A percentile compares a stretch with the other conserved stretches of the same genome.
These are phyloP conservation scores for Paxillus involutus DNA, from an alignment of 768 basidiomycete genomes.

Conservation along the genomic window DNA sequence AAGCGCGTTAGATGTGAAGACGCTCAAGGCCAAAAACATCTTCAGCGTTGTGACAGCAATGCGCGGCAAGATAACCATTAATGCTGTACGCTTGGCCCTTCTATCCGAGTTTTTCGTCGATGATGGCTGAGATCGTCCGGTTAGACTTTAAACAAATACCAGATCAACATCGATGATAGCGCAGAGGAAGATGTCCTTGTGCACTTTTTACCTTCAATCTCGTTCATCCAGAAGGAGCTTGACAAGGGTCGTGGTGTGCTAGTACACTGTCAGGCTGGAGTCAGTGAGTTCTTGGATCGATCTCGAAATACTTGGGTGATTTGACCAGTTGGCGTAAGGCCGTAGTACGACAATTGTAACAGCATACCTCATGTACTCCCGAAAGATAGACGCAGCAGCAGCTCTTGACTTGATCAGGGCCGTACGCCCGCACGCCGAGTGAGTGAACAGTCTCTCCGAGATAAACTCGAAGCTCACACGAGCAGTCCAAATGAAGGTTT, in stretches of 20 bases:
- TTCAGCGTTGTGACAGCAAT: constrained; percentile 72
- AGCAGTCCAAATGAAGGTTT: constrained; percentile 86
- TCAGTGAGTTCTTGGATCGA: constrained; percentile 55
- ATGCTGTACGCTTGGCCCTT: constrained; percentile 49
- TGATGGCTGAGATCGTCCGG: not conserved
- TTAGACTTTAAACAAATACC: constrained; percentile 78
- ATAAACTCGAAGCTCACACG: not conserved
- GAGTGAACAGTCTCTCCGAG: constrained; percentile 26
- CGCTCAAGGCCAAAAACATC: constrained; percentile 70
- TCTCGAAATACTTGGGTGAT: not conserved
- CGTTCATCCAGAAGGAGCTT: constrained; percentile 80
- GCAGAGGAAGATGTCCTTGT: constrained; percentile 75
- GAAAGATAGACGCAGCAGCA: constrained; percentile 50
- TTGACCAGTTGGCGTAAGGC: constrained; percentile 41
- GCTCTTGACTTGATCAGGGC: constrained; percentile 71
- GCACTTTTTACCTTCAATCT: constrained; percentile 76
- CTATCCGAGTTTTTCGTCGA: not conserved
- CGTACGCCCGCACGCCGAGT: constrained; percentile 73
- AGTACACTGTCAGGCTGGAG: constrained; percentile 89
- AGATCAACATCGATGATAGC: constrained; percentile 77
- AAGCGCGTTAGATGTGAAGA: constrained; percentile 62
- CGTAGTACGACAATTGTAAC: constrained; percentile 84
- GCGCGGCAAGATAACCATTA: constrained; percentile 64
- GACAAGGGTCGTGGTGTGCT: constrained; percentile 75
- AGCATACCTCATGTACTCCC: constrained; percentile 84